These are phyloP conservation scores for Trichoderma sp. DNA, from an alignment of 2,329 filamentous ascomycete genomes.

Conservation along the genomic window DNA sequence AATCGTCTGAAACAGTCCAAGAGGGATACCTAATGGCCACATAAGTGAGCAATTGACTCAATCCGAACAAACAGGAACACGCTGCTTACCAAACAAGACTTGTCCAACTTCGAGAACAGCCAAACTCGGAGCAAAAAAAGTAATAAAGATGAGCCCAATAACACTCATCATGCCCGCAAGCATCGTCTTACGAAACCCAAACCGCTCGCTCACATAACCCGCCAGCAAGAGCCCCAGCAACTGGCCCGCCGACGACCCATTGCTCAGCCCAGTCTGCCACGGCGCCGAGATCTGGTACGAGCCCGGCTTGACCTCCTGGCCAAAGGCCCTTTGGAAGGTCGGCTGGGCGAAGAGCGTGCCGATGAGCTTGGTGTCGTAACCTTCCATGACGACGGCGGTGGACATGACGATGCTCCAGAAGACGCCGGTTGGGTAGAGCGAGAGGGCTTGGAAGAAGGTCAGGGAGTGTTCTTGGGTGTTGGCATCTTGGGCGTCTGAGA, in stretches of 20 bases:
- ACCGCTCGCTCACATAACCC: conserved; percentile 32
- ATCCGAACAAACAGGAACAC: not conserved
- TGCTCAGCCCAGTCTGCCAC: conserved; percentile 50
- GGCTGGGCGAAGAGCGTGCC: conserved; percentile 38
- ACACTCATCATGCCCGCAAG: conserved; percentile 30
- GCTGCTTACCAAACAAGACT: conserved; percentile 39
- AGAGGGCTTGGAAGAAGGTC: conserved; percentile 26
- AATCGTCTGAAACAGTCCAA: conserved; percentile 44
- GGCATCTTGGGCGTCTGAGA: conserved; percentile 4
- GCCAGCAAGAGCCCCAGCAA: conserved; percentile 42
- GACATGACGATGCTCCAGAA: conserved; percentile 37
- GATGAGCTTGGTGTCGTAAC: conserved; percentile 37
- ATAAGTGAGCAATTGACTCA: not conserved
- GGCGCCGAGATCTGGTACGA: conserved; percentile 41
- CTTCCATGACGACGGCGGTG: conserved; percentile 43
- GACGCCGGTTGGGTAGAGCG: conserved; percentile 35
- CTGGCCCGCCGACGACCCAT: conserved; percentile 44
- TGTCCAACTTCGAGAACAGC: conserved; percentile 41
- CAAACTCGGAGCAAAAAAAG: conserved; percentile 43
- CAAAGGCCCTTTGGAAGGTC: not conserved
- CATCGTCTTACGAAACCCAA: conserved; percentile 43
- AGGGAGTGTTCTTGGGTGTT: not conserved
- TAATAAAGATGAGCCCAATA: conserved; percentile 44
- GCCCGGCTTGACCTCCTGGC: not conserved
- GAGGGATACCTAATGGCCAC: conserved; percentile 33